Evolutionary conservation across 2,329 filamentous ascomycete genomes (phyloP), one percentile per base, ranked within the genome.

Genomic region (Aspergillus floridensis): DNA sequence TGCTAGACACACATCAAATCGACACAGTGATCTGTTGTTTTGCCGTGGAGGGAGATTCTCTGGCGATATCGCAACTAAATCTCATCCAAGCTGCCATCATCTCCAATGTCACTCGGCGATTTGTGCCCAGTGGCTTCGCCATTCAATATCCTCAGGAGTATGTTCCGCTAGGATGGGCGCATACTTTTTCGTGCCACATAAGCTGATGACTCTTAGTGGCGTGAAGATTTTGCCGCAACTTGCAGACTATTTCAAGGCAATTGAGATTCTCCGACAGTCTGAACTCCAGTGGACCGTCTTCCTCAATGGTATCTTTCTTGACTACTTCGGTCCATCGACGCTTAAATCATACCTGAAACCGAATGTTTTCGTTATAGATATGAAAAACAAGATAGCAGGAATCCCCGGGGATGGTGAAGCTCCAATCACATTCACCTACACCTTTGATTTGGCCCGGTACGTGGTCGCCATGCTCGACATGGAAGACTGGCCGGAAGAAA

Each of bases 371-470:
- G 61, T 60, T 1, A 8, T 72, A 1, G 70, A 71, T 38, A 57
- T 69, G 2, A 29, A 26, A 1, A 58, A 60, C 41, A 64, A 61
- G 16, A 26, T 49, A 2, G 69, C 70, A 2, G 69, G 62, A 0
- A 67, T 71, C 19, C 67, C 67, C 0, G 69, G 65, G 1, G 31
- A 56, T 10, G 67, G 70, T 2, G 59, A 65, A n/a, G 41, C 29
- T 1, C 60, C 59, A 2, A 53, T 70, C 0, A 60, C 57, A 4
- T 64, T 68, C 8, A 70, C 68, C 1, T 61, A 72, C 32, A 66
- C 66, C 5, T 65, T 60, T 14, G 69, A 72, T 21, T 53, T 72
- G 7, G 70, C 59, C 2, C 63, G 60, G 10, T 72, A 66, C 29
- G 50, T 68, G 0, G 64, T 64, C 4, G 61, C 61, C 2, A 5